Conservation (phyloP, 352 stramenopile genomes). For the Globisporangium spiculum region DNA sequence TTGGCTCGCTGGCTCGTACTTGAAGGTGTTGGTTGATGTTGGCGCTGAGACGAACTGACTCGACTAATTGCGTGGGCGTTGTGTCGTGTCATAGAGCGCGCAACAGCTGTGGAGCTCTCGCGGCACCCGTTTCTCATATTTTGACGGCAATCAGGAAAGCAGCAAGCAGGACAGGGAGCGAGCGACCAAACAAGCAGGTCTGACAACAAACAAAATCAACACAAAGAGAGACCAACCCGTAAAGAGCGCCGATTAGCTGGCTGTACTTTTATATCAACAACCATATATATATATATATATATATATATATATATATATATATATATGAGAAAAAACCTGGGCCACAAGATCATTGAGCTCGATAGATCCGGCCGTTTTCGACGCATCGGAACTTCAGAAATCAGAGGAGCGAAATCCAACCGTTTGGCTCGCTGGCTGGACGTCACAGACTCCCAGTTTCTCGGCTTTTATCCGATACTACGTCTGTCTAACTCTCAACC, state of each 20-base stretch:
- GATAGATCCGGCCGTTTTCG: background rate
- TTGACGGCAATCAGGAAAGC: constrained; percentile 1
- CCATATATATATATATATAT: too few species aligned
- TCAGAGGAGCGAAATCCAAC: background rate
- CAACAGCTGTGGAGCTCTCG: constrained; percentile 58
- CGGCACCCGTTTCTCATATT: constrained; percentile 52
- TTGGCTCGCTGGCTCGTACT: background rate
- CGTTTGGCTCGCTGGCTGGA: too few species aligned
- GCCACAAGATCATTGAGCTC: background rate
- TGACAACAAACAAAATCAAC: background rate
- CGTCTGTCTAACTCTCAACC: background rate
- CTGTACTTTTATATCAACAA: constrained; percentile 4
- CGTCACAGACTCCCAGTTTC: too few species aligned
- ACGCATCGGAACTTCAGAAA: background rate
- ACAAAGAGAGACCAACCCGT: background rate
- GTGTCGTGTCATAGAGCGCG: constrained; percentile 38
- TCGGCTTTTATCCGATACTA: too few species aligned
- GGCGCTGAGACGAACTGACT: background rate
- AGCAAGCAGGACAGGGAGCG: background rate
- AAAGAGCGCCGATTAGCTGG: background rate
- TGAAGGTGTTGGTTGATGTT: background rate
- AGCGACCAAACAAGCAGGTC: constrained; percentile 1
- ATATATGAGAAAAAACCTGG: background rate
- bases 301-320: too few species aligned
- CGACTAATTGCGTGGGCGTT: constrained; percentile 1